Conservation (phyloP, 495 filamentous ascomycete species). For the Penicillium coprophilum region DNA sequence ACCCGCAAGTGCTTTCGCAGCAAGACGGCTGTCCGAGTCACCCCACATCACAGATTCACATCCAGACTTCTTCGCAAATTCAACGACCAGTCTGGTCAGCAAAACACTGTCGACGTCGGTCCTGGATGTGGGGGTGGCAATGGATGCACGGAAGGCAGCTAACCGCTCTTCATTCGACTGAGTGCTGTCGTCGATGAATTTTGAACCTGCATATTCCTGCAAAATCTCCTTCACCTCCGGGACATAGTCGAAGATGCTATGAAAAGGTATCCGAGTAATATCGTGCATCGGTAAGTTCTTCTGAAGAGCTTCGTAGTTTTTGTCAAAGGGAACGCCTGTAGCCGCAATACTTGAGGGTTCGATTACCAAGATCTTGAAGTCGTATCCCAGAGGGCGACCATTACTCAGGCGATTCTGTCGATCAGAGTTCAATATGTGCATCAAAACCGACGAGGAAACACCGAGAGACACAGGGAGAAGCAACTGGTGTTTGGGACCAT, state of each 20-base stretch:
- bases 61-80: conserved; percentile 54
- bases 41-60: conserved; percentile 78
- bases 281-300: conserved; percentile 59
- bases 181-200: conserved; percentile 31
- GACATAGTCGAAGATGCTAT: conserved; percentile 54
- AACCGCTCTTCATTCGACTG: conserved; percentile 47
- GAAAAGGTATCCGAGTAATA: conserved; percentile 55
- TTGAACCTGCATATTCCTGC: conserved; percentile 26
- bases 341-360: conserved; percentile 50
- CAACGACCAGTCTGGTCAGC: conserved; percentile 65
- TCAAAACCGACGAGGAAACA: conserved; percentile 71
- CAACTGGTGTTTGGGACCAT: conserved; percentile 48
- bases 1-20: conserved; percentile 80
- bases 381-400: conserved; percentile 48
- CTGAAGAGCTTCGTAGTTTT: conserved; percentile 39
- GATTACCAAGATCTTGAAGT: conserved; percentile 65
- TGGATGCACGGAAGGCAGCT: conserved; percentile 51
- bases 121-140: conserved; percentile 71
- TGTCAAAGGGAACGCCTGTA: conserved; percentile 23
- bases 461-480: conserved; percentile 83
- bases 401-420: conserved; percentile 57
- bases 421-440: conserved; percentile 73
- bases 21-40: conserved; percentile 81
- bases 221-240: conserved; percentile 33
- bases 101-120: conserved; percentile 70